These are phyloP conservation scores for Termitomyces sp. DNA, from an alignment of 768 basidiomycete species.

Conservation along the genomic window DNA sequence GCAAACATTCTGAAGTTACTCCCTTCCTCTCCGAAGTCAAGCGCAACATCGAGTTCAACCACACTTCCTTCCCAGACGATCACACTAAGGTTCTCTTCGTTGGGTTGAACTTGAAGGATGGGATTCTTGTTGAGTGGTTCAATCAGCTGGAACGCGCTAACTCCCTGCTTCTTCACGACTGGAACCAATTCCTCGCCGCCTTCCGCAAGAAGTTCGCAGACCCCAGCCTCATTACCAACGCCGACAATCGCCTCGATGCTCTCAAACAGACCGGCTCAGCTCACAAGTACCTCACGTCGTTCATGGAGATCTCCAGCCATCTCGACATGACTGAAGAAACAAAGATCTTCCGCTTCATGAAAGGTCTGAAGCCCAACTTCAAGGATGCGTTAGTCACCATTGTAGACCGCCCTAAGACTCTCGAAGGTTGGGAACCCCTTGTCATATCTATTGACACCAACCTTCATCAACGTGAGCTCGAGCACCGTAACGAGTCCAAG, in stretches of 20 bases:
- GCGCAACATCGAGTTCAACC: neutral
- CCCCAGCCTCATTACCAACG: neutral
- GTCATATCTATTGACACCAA: slow-evolving; percentile 24
- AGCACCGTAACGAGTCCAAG: too few species aligned
- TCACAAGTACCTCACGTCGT: too few species aligned
- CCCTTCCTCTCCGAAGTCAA: neutral
- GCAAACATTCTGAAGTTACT: neutral
- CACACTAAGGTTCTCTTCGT: neutral
- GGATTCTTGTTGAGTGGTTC: too few species aligned
- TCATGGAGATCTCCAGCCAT: too few species aligned
- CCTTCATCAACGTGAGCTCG: slow-evolving; percentile 7
- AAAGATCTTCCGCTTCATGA: neutral
- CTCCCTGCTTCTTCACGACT: neutral
- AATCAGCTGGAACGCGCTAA: neutral
- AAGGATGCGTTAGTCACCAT: slow-evolving; percentile 16
- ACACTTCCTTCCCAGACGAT: neutral
- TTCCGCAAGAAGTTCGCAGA: neutral
- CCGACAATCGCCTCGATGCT: neutral
- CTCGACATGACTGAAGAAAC: slow-evolving; percentile 22
- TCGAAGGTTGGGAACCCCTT: slow-evolving; percentile 17
- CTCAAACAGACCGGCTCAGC: neutral
- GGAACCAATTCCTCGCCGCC: neutral
- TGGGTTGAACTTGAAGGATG: neutral
- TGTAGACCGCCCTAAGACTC: slow-evolving; percentile 3
- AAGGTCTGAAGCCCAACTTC: slow-evolving; percentile 24